Evolutionary conservation across 2,329 filamentous ascomycete genomes (phyloP), one percentile per base, ranked within the genome.

Genomic region (Ceratocystiopsis brevicomis): DNA sequence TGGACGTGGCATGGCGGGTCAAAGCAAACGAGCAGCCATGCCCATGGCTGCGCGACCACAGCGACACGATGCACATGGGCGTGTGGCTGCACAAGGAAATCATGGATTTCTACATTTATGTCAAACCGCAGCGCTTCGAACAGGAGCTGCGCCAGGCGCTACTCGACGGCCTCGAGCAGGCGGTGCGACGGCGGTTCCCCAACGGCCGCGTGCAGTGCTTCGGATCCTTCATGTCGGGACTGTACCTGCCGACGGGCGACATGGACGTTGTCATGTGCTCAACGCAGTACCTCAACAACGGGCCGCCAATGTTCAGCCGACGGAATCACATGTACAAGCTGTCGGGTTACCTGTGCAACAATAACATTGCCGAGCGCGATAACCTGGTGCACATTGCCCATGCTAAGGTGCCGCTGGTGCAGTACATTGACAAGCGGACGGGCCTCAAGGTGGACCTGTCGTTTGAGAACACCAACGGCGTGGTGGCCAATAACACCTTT

Each of bases 361-460:
- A 69, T 18, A 61, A 67, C 3, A 64, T 92, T 16, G 71, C 78
- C 1, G 64, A 71, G 15, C 55, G 64, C 1, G 62, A 68, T 8
- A 67, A 73, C 2, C 66, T 86, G 32, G 71, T 81, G 51, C 68
- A 80, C 33, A 84, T 98, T 50, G 54, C 69, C 1, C 66, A 69
- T 50, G 87, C 90, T 18, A 85, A 81, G 53, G 87, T 98, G 3
- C 90, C 90, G 0, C 74, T 98, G 43, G 74, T 96, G 60, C 98
- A 98, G 59, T 96, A 83, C 54, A 70, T 84, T 38, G 90, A 98
- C 55, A 68, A 64, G 44, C 54, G 70, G 43, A 95, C 87, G 1
- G 78, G 77, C 13, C 65, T 98, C 43, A 83, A 81, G 51, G 81
- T 96, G 13, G 90, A 98, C 56, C 72, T 98, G 13, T 96, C 87